Percentiles rank a stretch among this genome's conserved stretches.
Evolutionary conservation across 1,284 basidiomycete genomes (phyloP).

Genomic region (Cutaneotrichosporon daszewskae): DNA sequence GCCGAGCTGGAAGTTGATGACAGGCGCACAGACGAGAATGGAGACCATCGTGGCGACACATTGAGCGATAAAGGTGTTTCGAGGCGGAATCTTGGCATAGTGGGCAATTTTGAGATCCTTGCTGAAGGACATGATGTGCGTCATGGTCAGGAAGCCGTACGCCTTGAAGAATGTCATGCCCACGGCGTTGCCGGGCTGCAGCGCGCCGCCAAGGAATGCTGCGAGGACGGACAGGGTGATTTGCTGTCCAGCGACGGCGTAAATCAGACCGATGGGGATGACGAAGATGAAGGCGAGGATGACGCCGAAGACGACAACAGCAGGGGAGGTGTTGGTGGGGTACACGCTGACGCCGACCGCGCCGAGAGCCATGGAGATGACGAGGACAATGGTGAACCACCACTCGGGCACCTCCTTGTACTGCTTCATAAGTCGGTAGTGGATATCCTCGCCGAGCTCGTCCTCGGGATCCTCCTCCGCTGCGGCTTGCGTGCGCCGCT

Average conservation of each 20-base stretch:
- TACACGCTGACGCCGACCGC: constrained; percentile 48
- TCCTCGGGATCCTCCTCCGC: constrained; percentile 10
- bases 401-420: constrained; percentile 73
- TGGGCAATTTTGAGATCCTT: constrained; percentile 52
- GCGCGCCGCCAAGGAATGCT: constrained; percentile 57
- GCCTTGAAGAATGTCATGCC: constrained; percentile 62
- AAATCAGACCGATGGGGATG: constrained; percentile 50
- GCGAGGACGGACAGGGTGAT: constrained; percentile 53
- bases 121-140: constrained; percentile 50
- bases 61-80: constrained; percentile 61
- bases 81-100: constrained; percentile 29
- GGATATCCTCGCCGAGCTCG: constrained; percentile 29
- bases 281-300: constrained; percentile 21
- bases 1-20: constrained; percentile 28
- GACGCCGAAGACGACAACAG: constrained; percentile 45
- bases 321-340: constrained; percentile 61
- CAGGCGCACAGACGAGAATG: constrained; percentile 16
- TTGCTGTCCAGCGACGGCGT: constrained; percentile 55
- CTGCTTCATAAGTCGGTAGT: constrained; percentile 24
- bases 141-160: constrained; percentile 53
- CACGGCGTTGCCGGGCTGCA: constrained; percentile 51
- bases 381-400: constrained; percentile 65
- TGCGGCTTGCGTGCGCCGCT: no score
- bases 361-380: constrained; percentile 54
- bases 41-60: constrained; percentile 59